A percentile compares a stretch with the other conserved stretches of the same genome.
Conservation (phyloP, 495 filamentous ascomycete genomes). For the Penicillium bialowiezense region DNA sequence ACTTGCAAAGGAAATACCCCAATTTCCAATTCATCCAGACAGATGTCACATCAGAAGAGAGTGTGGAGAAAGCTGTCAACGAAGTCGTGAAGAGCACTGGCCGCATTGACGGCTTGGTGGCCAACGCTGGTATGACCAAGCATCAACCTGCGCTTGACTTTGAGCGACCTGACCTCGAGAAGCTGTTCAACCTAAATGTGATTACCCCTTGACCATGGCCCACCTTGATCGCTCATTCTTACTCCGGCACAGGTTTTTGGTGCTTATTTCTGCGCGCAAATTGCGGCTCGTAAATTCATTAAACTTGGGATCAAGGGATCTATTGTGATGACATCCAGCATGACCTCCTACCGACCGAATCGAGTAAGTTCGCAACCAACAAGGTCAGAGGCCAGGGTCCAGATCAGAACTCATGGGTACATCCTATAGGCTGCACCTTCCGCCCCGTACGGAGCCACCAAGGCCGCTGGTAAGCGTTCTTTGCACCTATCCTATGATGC, state of each 20-base stretch:
- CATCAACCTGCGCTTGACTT: conserved; percentile 45
- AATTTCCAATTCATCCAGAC: conserved; percentile 39
- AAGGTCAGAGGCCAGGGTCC: background rate
- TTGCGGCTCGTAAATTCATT: conserved; percentile 39
- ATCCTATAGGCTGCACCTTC: conserved; percentile 22
- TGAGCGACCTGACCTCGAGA: conserved; percentile 33
- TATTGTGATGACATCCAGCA: conserved; percentile 43
- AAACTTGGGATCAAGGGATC: conserved; percentile 38
- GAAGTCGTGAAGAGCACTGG: conserved; percentile 33
- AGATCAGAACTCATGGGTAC: background rate
- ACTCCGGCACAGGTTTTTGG: conserved; percentile 27
- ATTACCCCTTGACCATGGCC: background rate
- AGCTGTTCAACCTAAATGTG: conserved; percentile 45
- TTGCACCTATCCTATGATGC: background rate
- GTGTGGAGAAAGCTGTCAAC: conserved; percentile 36
- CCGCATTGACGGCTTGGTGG: conserved; percentile 34
- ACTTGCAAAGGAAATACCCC: conserved; percentile 28
- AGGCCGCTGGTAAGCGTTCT: conserved; percentile 24
- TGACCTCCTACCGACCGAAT: conserved; percentile 44
- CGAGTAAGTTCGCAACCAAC: conserved; percentile 12
- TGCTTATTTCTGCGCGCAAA: conserved; percentile 36
- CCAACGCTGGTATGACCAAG: conserved; percentile 46
- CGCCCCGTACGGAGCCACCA: conserved; percentile 31
- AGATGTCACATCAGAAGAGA: conserved; percentile 39
- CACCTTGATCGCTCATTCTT: background rate